Evolutionary conservation across 805 yeast genomes (phyloP), one percentile per base, ranked within the genome.

Genomic region (Diddensiella santjacobensis): DNA sequence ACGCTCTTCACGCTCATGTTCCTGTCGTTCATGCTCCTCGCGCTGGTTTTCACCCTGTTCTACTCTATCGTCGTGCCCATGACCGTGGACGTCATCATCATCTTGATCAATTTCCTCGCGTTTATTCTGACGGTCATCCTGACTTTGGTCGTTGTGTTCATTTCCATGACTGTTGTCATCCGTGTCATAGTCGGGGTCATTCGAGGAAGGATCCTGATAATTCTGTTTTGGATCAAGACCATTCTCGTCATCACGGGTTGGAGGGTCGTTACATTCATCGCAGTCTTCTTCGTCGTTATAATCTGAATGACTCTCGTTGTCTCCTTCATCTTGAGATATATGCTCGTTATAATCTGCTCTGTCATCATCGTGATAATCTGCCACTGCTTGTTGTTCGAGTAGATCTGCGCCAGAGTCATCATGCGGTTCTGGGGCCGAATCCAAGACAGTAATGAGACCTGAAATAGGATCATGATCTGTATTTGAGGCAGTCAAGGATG

Each of bases 41-140:
- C 36, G 15, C 10, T 39, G 8, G 13, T 8, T 17, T 11, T 22
- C 33, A 5, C 13, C 18, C 6, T 22, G 44, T 8, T 26, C 36
- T 8, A 26, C 31, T 8, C 31, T 8, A 15, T 22, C 44, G 39
- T 40, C 44, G 39, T 40, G 36, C 11, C 23, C 44, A 20, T 40
- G 31, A 20, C 29, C 23, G 29, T 19, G 29, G 11, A 10, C 18
- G 10, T 40, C 19, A 24, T 24, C 44, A 23, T 15, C 11, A 15
- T 24, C 37, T 22, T 40, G 17, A 17, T 22, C 37, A 8, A 8
- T 17, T 11, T 24, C 44, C 17, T 24, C 18, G 13, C 23, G 19
- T 13, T 40, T 6, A 24, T 40, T 6, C 20, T 15, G 40, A 40
- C 20, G 20, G 5, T 40, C 10, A 13, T 39, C 31, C 13, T 39